Percentiles rank a stretch among this genome's conserved stretches.
These are phyloP conservation scores for Phytophthora hibernalis DNA, from an alignment of 352 stramenopile species.

Conservation along the genomic window DNA sequence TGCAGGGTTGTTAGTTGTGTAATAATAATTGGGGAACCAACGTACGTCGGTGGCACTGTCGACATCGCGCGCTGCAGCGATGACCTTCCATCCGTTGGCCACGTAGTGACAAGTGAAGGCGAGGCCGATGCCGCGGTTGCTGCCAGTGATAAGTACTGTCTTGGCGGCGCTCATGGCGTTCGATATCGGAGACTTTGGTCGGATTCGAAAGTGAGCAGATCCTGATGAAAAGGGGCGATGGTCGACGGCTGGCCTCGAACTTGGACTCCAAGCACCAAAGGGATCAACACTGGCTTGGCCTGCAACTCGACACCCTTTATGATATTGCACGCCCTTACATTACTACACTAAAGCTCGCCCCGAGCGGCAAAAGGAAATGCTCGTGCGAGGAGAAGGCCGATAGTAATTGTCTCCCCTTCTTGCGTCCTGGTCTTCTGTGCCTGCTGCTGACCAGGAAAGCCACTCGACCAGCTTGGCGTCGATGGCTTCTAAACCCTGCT, in stretches of 20 bases:
- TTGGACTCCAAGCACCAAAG: background rate
- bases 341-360: slow-evolving; percentile 48
- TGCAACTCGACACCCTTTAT: slow-evolving; percentile 36
- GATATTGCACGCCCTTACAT: slow-evolving; percentile 47
- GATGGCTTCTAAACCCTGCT: slow-evolving; percentile 18
- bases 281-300: background rate
- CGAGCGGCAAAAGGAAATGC: slow-evolving; percentile 27
- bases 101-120: slow-evolving; percentile 55
- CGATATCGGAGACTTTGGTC: background rate
- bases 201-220: slow-evolving; percentile 15
- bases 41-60: slow-evolving; percentile 44
- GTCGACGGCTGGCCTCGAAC: slow-evolving; percentile 2
- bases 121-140: slow-evolving; percentile 64
- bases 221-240: background rate
- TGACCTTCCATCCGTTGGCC: slow-evolving; percentile 55
- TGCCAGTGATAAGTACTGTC: slow-evolving; percentile 69
- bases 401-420: slow-evolving; percentile 22
- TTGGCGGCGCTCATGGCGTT: slow-evolving; percentile 36
- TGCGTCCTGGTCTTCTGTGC: slow-evolving; percentile 4
- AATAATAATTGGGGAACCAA: background rate
- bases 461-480: slow-evolving; percentile 10
- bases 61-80: slow-evolving; percentile 53
- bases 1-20: background rate
- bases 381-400: slow-evolving; percentile 18
- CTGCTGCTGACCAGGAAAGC: slow-evolving; percentile 13